phyloP scores from a whole-genome alignment of 768 basidiomycete species.

The Obba rivulosa region DNA sequence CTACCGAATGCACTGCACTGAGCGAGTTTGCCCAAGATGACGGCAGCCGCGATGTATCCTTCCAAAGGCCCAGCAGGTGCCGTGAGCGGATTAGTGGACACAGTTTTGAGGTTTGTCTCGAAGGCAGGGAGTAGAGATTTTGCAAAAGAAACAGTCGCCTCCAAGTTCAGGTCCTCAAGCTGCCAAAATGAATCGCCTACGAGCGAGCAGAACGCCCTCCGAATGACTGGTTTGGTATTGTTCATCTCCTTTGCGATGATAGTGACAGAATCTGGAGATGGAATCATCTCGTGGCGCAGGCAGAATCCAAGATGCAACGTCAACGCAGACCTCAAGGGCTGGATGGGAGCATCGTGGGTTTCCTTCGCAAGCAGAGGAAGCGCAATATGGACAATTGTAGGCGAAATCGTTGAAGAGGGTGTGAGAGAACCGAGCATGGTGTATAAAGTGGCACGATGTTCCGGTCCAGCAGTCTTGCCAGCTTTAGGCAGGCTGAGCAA shows the following conservation, averaged over 20 bases:
- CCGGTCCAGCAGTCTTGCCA: conserved; percentile 83
- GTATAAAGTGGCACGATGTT: conserved; percentile 80
- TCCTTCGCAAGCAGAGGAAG: conserved; percentile 62
- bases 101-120: conserved; percentile 66
- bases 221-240: conserved; percentile 54
- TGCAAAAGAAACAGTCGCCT: conserved; percentile 47
- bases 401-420: conserved; percentile 45
- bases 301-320: conserved; percentile 53
- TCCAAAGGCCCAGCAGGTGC: conserved; percentile 68
- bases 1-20: conserved; percentile 49
- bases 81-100: conserved; percentile 55
- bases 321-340: conserved; percentile 50
- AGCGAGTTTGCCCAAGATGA: conserved; percentile 58
- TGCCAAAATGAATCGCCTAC: conserved; percentile 59
- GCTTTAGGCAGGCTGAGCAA: conserved; percentile 68
- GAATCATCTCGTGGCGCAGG: conserved; percentile 35
- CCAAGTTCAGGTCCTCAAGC: conserved; percentile 32
- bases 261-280: conserved; percentile 40
- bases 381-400: conserved; percentile 36
- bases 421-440: conserved; percentile 60
- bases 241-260: conserved; percentile 70
- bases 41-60: conserved; percentile 72
- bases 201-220: conserved; percentile 58
- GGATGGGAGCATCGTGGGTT: conserved; percentile 61
- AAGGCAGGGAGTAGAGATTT: conserved; percentile 52